Evolutionary conservation across 2,329 filamentous ascomycete species (phyloP), one percentile per base, ranked within the genome.

Genomic region (Malbranchea zuffiana): DNA sequence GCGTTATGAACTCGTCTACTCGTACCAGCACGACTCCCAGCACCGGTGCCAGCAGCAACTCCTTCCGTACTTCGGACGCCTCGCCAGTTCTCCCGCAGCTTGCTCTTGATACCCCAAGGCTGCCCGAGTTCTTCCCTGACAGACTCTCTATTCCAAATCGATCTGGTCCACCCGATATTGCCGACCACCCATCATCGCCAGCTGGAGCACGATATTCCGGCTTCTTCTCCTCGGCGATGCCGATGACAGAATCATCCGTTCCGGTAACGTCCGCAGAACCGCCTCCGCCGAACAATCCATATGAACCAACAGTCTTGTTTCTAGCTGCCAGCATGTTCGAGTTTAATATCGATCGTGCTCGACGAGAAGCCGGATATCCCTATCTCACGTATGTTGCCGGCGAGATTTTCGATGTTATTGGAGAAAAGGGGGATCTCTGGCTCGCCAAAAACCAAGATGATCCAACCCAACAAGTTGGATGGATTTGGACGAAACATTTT

Each of bases 401-500:
- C 47, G 90, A 98, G 74, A 83, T 88, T 45, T 88, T 88, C 52
- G 82, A 88, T 62, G 81, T 98, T 36, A 85, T 98, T 54, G 90
- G 81, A 19, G 87, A 95, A 60, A 95, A 95, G 58, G 90, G 90
- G 45, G 90, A 98, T 66, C 72, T 96, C 32, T 98, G 90, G 90
- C 75, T 98, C 40, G 90, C 90, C 36, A 85, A 85, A 60, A 98
- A 98, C 56, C 90, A 98, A 62, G 90, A 98, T 54, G 90, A 98
- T 59, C 66, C 76, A 1, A 70, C 67, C 7, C 74, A 81, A 46
- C 72, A 78, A 46, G 78, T 96, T 21, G 90, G 90, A 35, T 98
- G 90, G 90, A 94, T 98, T 52, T 98, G 90, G 90, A 93, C 87
- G 52, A 95, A 95, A 60, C 90, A 98, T 64, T 98, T 98, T 68